Evolutionary conservation across 139 green algal genomes (phyloP).

Genomic region (Chara braunii): DNA sequence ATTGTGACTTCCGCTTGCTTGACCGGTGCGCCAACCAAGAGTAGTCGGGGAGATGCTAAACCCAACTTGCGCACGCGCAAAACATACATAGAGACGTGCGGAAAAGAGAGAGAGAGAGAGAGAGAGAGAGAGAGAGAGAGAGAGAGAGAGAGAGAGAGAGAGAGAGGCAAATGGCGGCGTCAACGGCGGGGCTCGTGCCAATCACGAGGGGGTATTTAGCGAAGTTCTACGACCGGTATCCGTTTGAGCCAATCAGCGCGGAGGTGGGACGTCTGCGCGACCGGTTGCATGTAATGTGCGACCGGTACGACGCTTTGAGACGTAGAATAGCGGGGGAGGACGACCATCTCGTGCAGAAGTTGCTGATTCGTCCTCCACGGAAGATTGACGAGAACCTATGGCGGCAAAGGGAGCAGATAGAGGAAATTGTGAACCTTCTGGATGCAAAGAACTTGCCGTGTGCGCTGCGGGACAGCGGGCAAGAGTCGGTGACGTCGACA

Average conservation of each 20-base stretch:
- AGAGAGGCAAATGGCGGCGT: no score
- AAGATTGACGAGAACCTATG: constrained; percentile 42
- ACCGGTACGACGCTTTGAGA: constrained; percentile 12
- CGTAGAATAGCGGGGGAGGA: neutral
- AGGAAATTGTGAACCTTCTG: constrained; percentile 21
- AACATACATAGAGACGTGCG: no score
- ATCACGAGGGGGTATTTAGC: constrained; percentile 29
- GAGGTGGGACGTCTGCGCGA: constrained; percentile 8
- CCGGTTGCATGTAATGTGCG: constrained; percentile 8
- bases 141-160: no score
- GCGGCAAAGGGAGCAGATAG: constrained; percentile 34
- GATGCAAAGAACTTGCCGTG: constrained; percentile 16
- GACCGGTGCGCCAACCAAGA: no score
- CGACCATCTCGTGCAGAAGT: neutral
- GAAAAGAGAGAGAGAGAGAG: no score
- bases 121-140: no score
- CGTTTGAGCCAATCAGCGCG: constrained; percentile 20
- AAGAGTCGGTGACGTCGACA: no score
- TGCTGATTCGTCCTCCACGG: constrained; percentile 10
- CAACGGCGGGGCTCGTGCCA: constrained; percentile 20
- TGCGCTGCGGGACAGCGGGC: no score
- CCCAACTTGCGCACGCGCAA: no score
- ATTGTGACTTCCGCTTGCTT: no score
- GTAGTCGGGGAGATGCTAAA: no score
- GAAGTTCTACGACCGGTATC: constrained; percentile 36